Evolutionary conservation across 2,329 filamentous ascomycete species (phyloP), one percentile per base, ranked within the genome.

Genomic region (Ophiostoma sp.): DNA sequence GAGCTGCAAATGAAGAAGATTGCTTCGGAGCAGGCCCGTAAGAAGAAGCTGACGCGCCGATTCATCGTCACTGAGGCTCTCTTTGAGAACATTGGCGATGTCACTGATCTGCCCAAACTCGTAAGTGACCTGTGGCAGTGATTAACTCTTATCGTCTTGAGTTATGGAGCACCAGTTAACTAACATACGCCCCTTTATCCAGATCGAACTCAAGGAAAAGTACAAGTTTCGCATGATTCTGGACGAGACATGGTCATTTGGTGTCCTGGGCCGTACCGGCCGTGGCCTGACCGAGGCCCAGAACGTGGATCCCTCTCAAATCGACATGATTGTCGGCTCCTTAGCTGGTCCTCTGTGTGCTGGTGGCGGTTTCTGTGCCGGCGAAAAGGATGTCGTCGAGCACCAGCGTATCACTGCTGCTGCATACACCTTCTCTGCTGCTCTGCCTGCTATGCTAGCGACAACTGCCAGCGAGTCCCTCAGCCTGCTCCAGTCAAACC

Each of bases 211-310:
- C 75, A 97, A 97, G 81, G 89, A 94, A 75, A 92, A 91, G 79
- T 97, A 98, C 86, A 99, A 97, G 82, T 99, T 98, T 83, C 93
- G 95, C 76, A 87, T 99, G 70, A 96, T 98, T 74, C 88, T 99
- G 52, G 95, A 99, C 79, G 95, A 99, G 83, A 97, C 94, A 1
- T 96, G 92, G 90, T 97, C 94, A 0, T 99, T 98, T 78, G 96
- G 94, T 72, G 91, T 98, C 23, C 86, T 99, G 5, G 95, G 95
- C 67, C 87, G 93, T 72, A 97, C 93, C 35, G 96, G 95, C 27
- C 90, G 93, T 68, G 95, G 95, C 71, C 84, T 98, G 54, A 98
- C 95, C 0, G 96, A 99, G 82, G 92, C 94, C 6, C 95, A 98
- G 77, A 97, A 98, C 75, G 94, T 99, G 23, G 95, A 98, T 78